phyloP scores from a whole-genome alignment of 2,329 filamentous ascomycete genomes.

The Fusarium chuoi region DNA sequence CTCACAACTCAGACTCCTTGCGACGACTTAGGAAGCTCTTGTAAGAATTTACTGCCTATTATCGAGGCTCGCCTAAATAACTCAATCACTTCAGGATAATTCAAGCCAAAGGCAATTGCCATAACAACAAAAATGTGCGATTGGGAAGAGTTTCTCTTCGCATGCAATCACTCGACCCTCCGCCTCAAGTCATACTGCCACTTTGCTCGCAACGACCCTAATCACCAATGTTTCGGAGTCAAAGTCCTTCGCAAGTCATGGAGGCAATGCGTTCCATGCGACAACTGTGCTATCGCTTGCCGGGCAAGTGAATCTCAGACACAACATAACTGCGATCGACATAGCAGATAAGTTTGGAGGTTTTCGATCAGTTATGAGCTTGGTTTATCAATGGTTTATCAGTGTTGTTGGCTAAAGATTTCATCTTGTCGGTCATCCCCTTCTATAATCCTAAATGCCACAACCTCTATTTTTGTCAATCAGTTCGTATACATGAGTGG shows the following conservation, averaged over 20 bases:
- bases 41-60: neutral
- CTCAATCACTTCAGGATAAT: neutral
- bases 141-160: slow-evolving; percentile 75
- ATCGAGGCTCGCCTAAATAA: neutral
- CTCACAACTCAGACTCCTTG: neutral
- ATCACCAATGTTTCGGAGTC: slow-evolving; percentile 75
- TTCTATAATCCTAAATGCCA: neutral
- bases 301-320: slow-evolving; percentile 13
- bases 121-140: slow-evolving; percentile 68
- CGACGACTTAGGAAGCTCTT: neutral
- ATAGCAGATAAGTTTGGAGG: neutral
- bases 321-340: neutral
- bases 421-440: neutral
- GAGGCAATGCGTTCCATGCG: slow-evolving; percentile 65
- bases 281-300: slow-evolving; percentile 52
- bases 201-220: slow-evolving; percentile 76
- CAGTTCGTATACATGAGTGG: slow-evolving; percentile 16
- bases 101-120: neutral
- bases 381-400: neutral
- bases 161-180: slow-evolving; percentile 69
- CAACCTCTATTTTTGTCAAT: neutral
- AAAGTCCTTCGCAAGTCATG: slow-evolving; percentile 72
- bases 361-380: neutral
- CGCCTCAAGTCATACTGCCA: slow-evolving; percentile 78
- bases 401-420: neutral